Evolutionary conservation across 176 grass and related monocot genomes (phyloP), one percentile per base, ranked within the genome.

Genomic region (Carex parvula): DNA sequence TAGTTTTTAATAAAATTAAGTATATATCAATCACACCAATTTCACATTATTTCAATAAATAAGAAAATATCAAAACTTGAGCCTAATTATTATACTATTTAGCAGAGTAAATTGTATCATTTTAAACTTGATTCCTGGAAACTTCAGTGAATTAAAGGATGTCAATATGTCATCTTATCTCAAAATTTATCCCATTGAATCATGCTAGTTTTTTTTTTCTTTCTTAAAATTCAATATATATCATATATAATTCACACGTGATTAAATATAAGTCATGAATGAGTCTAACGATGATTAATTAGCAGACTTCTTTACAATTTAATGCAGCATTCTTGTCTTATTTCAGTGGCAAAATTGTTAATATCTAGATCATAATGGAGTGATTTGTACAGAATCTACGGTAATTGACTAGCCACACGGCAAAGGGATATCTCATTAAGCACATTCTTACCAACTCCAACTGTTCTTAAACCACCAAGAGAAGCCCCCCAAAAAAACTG

Each of bases 391-490:
- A 60, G 41, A 29, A 80, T 83, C n/a, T 32, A 39, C 63, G 21
- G 22, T 16, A 4, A 73, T 73, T 24, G 52, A 63, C 70, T 18
- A 21, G 9, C 60, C 35, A 54, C 64, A 57, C 21, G 80, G 7
- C 46, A 32, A 9, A 4, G 3, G 71, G 83, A 85, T 81, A 16
- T 66, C 18, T 11, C 0, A 56, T 44, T 67, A 29, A 46, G 9
- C 62, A 16, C 37, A 62, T 85, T 90, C 88, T 79, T 80, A 87
- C 85, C 88, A 84, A 90, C 60, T 63, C 80, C 88, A 90, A 87
- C 85, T 41, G 81, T 84, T 90, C 52, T 59, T 59, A 74, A 76
- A 85, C 81, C 85, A 82, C 71, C 35, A 26, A 15, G 32, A 39
- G 20, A 57, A 14, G 53, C n/a, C 20, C 39, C 17, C 32, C 20